Evolutionary conservation across 139 green algal genomes (phyloP), one percentile per base, ranked within the genome.

Genomic region (Eudorina sp.): DNA sequence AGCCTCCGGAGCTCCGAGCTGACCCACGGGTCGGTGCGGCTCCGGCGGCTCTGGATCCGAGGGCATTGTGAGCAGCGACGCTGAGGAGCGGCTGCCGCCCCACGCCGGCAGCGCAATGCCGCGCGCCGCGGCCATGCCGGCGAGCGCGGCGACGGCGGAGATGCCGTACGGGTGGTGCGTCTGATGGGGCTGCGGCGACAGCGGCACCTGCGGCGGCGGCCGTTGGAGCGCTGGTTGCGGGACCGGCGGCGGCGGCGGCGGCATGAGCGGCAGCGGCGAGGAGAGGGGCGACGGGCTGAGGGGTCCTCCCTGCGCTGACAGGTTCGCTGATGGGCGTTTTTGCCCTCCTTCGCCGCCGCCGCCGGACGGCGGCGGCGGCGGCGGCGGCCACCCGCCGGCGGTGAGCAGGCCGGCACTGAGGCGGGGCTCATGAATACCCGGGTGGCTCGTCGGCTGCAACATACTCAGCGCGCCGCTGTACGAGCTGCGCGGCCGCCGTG

Each of bases 391-490:
- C 34, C 29, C n/a, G 55, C 55, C 55, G 23, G 64, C 16, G 64
- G 3, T 27, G 25, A 73, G 13, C 29, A 6, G 29, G 41, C 46
- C 74, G 48, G 45, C 51, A 16, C n/a, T 38, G 34, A 73, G 29
- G 11, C n/a, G 18, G 64, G 27, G 25, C 27, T 46, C 66, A 21
- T 29, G 34, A 1, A 18, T 8, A n/a, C 13, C 66, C 16, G 19
- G 66, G 66, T 45, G 66, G 66, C 31, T 19, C n/a, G 31, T 31
- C 19, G 62, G 62, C 11, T 29, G 55, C 36, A 55, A 7, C 78
- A 85, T 85, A 36, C 78, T 73, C 4, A 85, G 36, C 45, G 80
- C 60, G 31, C 60, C 80, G 41, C 80, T 86, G 58, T 86, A 86
- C 4, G 80, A 86, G 60, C 41, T 51, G 40, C 80, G 80, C 0